These are phyloP conservation scores for Diaporthe vexans DNA, from an alignment of 2,329 filamentous ascomycete genomes.

Conservation along the genomic window DNA sequence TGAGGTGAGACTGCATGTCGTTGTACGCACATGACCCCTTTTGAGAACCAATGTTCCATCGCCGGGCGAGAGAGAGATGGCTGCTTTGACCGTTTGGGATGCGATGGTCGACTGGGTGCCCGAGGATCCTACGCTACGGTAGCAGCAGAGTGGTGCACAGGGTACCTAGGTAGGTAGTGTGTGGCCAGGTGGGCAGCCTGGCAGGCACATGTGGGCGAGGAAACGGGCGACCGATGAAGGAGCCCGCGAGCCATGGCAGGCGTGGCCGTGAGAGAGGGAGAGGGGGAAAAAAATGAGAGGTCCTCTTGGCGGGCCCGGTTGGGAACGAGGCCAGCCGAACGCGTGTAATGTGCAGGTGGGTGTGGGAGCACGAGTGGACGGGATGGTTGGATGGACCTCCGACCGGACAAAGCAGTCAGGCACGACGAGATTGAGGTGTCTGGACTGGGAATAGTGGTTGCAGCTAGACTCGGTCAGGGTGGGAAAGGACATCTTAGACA, in stretches of 20 bases:
- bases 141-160: constrained; percentile 11
- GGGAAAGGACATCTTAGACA: neutral
- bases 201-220: constrained; percentile 10
- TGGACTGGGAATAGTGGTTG: constrained; percentile 30
- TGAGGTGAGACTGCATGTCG: constrained; percentile 20
- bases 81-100: constrained; percentile 30
- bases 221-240: constrained; percentile 32
- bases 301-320: constrained; percentile 26
- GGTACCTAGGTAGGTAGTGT: neutral
- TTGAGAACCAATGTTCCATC: constrained; percentile 34
- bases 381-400: constrained; percentile 19
- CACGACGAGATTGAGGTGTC: constrained; percentile 32
- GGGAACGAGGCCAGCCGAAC: constrained; percentile 13
- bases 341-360: neutral
- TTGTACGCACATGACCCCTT: constrained; percentile 30
- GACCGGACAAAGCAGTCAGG: constrained; percentile 20
- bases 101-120: constrained; percentile 24
- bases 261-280: neutral
- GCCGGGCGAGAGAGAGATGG: constrained; percentile 20
- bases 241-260: neutral
- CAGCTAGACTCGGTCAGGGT: constrained; percentile 16
- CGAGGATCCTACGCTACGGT: constrained; percentile 32
- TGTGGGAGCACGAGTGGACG: constrained; percentile 8
- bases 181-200: neutral
- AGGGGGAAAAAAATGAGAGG: neutral